Percentiles rank a stretch among this genome's conserved stretches.
Conservation (phyloP, 192 early-diverging fungal species). For the Dissophora globulifera region DNA sequence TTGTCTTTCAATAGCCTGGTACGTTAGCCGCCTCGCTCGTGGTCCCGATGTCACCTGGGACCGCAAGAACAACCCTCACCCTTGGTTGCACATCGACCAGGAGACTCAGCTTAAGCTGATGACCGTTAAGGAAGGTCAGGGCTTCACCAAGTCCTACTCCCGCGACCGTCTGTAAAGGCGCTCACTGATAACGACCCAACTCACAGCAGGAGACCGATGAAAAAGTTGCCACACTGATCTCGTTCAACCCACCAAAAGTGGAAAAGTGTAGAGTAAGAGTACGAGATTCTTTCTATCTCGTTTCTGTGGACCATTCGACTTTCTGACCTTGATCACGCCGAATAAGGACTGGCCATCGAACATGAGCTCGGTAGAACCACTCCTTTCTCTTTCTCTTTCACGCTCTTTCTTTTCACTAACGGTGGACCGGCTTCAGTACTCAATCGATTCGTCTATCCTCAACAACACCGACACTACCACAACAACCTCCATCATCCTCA, state of each 20-base stretch:
- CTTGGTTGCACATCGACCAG: slow-evolving; percentile 69
- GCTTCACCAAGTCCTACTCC: slow-evolving; percentile 65
- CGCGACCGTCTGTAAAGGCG: slow-evolving; percentile 65
- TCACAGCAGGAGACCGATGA: too few relatives aligned
- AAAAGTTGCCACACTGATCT: too few relatives aligned
- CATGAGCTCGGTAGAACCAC: not conserved
- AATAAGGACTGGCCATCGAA: too few relatives aligned
- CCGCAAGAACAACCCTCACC: slow-evolving; percentile 60
- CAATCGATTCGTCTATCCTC: too few relatives aligned
- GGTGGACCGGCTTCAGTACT: too few relatives aligned
- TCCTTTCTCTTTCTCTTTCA: not conserved
- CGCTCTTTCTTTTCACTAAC: not conserved
- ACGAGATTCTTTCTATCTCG: not conserved
- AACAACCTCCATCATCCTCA: not conserved
- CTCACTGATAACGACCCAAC: too few relatives aligned
- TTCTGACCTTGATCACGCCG: slow-evolving; percentile 25
- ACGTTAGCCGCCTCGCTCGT: slow-evolving; percentile 66
- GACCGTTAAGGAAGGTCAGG: slow-evolving; percentile 66
- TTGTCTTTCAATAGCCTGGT: too few relatives aligned
- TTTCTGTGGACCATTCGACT: too few relatives aligned
- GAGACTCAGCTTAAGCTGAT: slow-evolving; percentile 68
- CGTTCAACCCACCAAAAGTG: not conserved
- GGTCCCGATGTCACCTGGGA: slow-evolving; percentile 72
- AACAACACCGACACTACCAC: too few relatives aligned
- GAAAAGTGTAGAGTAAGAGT: not conserved